Base-by-base conservation (phyloP, 2,329 filamentous ascomycete genomes). In the Exophiala alcalophila region DNA sequence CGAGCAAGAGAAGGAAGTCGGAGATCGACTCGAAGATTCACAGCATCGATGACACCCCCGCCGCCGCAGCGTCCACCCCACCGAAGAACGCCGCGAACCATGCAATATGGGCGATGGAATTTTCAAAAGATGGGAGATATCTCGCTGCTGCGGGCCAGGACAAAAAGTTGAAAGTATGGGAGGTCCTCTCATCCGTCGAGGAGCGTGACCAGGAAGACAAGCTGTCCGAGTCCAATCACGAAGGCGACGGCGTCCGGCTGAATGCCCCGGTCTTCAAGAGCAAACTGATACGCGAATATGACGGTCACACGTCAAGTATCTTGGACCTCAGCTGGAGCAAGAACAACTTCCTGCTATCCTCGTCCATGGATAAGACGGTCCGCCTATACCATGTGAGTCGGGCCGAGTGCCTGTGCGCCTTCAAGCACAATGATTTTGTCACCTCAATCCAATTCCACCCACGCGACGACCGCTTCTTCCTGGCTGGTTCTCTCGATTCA, bases 331-430 rank as follows among this genome's bases (percentile, higher is more conserved):
- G 87, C 62, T 98, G 92, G 92, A 97, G 91, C 70, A 98, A 78
- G 73, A 98, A 98, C 66, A 95, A 94, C 63, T 98, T 98, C 56
- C 66, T 98, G 19, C 73, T 98, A 11, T 96, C 91, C 3, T 94
- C 90, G 0, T 95, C 90, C 0, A 96, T 97, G 89, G 92, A 98
- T 63, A 96, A 96, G 70, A 95, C 90, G 0, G 92, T 98, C 9
- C 79, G 88, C 10, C 66, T 98, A 33, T 98, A 92, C 91, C 92
- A 98, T 65, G 75, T 92, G 50, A 91, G 80, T 60, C 77, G 91
- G 38, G 66, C 76, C 3, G 90, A 97, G 59, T 96, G 89, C 58
- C 72, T 98, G 1, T 95, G 89, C 64, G 89, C 85, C 2, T 98
- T 97, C 68, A 87, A 90, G 57, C 92, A 97, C 65, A 87, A 83